Evolutionary conservation across 371 early-diverging fungal species (phyloP).

Genomic region (Rhizomucor pusillus): DNA sequence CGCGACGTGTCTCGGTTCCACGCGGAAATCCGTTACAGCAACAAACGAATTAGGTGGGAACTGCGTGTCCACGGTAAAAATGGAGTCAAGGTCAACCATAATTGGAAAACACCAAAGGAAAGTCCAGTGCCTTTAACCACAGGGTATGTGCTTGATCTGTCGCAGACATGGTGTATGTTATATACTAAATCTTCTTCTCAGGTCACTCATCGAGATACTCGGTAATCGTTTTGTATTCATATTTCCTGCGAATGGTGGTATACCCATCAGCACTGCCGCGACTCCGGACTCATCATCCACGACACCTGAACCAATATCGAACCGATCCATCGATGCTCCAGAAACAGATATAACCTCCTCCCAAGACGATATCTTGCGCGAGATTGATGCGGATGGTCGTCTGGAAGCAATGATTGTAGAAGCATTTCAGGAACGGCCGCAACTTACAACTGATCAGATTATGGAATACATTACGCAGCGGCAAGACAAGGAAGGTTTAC

Average conservation of each 20-base stretch:
- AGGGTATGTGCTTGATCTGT: slow-evolving; percentile 13
- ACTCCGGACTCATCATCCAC: slow-evolving; percentile 3
- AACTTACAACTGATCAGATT: background rate
- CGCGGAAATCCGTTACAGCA: slow-evolving; percentile 36
- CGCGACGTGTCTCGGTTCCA: slow-evolving; percentile 41
- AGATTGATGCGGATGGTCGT: slow-evolving; percentile 9
- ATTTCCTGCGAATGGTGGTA: slow-evolving; percentile 15
- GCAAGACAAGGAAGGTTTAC: background rate
- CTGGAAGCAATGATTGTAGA: slow-evolving; percentile 14
- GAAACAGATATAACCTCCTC: background rate
- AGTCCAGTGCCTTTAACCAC: slow-evolving; percentile 24
- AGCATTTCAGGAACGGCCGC: background rate
- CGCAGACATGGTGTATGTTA: background rate
- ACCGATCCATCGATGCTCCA: background rate
- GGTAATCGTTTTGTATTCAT: slow-evolving; percentile 38
- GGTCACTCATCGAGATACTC: slow-evolving; percentile 31
- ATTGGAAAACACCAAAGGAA: slow-evolving; percentile 19
- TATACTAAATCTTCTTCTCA: background rate
- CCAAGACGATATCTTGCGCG: background rate
- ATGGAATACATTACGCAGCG: background rate
- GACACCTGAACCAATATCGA: background rate
- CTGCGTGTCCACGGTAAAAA: slow-evolving; percentile 37
- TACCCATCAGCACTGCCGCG: background rate
- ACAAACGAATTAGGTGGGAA: slow-evolving; percentile 29
- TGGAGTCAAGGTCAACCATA: slow-evolving; percentile 38